phyloP scores from a whole-genome alignment of 1,284 basidiomycete species.

The Ganoderma multipileum region DNA sequence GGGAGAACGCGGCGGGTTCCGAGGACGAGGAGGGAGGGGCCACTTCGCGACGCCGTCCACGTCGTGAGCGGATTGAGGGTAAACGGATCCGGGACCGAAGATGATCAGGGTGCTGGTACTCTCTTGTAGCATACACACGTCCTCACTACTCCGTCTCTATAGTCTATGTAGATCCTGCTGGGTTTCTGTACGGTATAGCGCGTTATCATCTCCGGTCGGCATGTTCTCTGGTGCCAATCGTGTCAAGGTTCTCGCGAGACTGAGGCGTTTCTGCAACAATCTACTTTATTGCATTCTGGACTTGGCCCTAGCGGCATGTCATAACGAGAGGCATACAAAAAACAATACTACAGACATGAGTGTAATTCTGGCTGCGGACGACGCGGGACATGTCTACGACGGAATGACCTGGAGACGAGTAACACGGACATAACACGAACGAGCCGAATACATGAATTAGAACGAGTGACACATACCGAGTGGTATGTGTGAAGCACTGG shows the following conservation, averaged over 20 bases:
- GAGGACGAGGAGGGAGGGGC: slow-evolving; percentile 33
- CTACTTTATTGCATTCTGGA: background rate
- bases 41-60: slow-evolving; percentile 6
- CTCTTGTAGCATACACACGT: slow-evolving; percentile 1
- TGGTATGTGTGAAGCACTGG: background rate
- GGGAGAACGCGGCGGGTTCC: slow-evolving; percentile 29
- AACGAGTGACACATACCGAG: background rate
- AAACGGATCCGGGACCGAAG: background rate
- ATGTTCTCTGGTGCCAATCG: background rate
- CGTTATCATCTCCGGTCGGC: too few relatives aligned
- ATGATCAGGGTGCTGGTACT: background rate
- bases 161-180: background rate
- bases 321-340: slow-evolving; percentile 3
- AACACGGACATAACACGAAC: background rate
- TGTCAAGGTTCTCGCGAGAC: background rate
- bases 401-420: background rate
- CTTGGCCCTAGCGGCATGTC: background rate
- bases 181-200: background rate
- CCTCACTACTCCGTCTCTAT: slow-evolving; percentile 1
- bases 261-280: background rate
- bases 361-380: background rate
- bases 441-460: background rate
- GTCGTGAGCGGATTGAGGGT: background rate
- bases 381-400: slow-evolving; percentile 3
- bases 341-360: background rate